Evolutionary conservation across 106 monocot species (phyloP).

Genomic region (Alisma plantagoaquatica): DNA sequence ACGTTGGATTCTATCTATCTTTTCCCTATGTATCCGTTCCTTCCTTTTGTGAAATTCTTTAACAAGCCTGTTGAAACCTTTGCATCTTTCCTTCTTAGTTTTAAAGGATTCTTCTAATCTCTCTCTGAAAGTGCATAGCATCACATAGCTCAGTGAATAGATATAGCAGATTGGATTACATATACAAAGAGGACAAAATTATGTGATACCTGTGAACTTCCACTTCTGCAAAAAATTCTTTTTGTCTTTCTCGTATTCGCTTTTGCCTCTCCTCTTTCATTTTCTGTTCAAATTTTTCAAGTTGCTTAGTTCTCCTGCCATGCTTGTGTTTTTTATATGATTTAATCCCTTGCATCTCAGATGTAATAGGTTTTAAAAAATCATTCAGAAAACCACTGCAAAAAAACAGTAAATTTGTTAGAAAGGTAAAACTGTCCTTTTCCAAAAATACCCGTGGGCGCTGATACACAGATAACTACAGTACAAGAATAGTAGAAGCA

Average conservation of each 20-base stretch:
- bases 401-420: too few relatives aligned
- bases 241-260: slow-evolving; percentile 85
- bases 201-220: slow-evolving; percentile 61
- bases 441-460: too few relatives aligned
- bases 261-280: slow-evolving; percentile 99
- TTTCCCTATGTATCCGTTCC: slow-evolving; percentile 86
- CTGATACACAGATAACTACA: neutral
- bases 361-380: slow-evolving; percentile 76
- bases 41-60: slow-evolving; percentile 97
- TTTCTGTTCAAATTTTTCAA: slow-evolving; percentile 93
- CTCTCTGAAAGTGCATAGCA: slow-evolving; percentile 59
- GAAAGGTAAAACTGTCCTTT: too few relatives aligned
- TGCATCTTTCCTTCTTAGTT: slow-evolving; percentile 76
- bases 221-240: slow-evolving; percentile 97
- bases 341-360: slow-evolving; percentile 81
- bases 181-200: too few relatives aligned
- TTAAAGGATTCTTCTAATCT: slow-evolving; percentile 89
- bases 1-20: slow-evolving; percentile 91
- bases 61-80: slow-evolving; percentile 68
- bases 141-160: too few relatives aligned
- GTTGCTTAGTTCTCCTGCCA: slow-evolving; percentile 87
- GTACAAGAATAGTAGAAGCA: neutral
- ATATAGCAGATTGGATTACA: too few relatives aligned
- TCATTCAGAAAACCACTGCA: slow-evolving; percentile 88
- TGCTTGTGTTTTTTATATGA: slow-evolving; percentile 83